phyloP scores from a whole-genome alignment of 2,329 filamentous ascomycete species.

The Beauveria brongniartii region DNA sequence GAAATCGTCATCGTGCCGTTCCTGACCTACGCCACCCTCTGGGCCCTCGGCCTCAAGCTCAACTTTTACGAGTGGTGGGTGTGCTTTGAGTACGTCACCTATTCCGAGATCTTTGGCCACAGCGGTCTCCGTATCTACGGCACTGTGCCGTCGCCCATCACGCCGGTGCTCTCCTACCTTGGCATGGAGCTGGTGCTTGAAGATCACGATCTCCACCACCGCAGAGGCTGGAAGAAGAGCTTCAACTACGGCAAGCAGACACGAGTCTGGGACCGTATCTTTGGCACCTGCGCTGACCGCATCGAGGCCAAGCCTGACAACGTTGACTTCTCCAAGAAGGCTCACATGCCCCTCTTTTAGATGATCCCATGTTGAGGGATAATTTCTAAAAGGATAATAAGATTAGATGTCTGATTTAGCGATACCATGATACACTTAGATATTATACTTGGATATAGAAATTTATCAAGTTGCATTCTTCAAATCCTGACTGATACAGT shows the following conservation, averaged over 20 bases:
- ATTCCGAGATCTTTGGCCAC: conserved; percentile 31
- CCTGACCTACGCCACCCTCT: conserved; percentile 29
- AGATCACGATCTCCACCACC: conserved; percentile 33
- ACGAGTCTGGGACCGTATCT: conserved; percentile 8
- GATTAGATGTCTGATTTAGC: neutral
- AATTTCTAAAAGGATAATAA: neutral
- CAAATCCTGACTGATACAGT: no score
- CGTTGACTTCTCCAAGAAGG: neutral
- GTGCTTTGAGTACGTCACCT: conserved; percentile 35
- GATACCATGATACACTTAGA: neutral
- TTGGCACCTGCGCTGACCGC: conserved; percentile 7
- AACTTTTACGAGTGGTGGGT: conserved; percentile 41
- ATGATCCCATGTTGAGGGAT: no score
- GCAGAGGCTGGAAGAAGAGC: conserved; percentile 24
- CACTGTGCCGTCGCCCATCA: conserved; percentile 25
- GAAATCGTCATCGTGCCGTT: conserved; percentile 33
- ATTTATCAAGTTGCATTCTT: neutral
- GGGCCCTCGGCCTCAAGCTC: conserved; percentile 29
- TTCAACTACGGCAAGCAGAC: conserved; percentile 12
- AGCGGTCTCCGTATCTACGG: conserved; percentile 31
- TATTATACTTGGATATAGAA: neutral
- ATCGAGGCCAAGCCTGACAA: conserved; percentile 9
- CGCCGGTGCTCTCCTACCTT: conserved; percentile 25
- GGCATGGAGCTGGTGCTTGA: conserved; percentile 31
- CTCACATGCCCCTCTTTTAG: neutral